A percentile compares a stretch with the other conserved stretches of the same genome.
Conservation (phyloP, 2,329 filamentous ascomycete species). For the Paecilomyces niveus region DNA sequence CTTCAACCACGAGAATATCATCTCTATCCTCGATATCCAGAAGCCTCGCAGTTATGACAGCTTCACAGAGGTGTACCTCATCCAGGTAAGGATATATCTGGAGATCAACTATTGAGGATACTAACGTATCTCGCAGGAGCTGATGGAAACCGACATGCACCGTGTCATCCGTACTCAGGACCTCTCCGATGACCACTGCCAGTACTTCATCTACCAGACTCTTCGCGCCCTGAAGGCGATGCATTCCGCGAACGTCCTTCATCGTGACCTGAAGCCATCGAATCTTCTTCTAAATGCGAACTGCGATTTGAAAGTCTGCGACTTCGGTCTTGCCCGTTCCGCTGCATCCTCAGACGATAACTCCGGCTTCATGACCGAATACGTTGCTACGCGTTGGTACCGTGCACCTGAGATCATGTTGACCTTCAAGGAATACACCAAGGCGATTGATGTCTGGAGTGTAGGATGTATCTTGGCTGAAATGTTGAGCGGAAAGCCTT, state of each 20-base stretch:
- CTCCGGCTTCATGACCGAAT: conserved; percentile 99
- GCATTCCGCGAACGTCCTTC: conserved; percentile 97
- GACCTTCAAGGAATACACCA: conserved; percentile 99
- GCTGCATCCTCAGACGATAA: conserved; percentile 98
- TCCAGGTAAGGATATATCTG: conserved; percentile 60
- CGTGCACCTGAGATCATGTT: conserved; percentile 99
- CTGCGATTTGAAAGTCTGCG: conserved; percentile 97
- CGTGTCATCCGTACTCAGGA: conserved; percentile 97
- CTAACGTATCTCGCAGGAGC: conserved; percentile 53
- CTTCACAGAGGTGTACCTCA: conserved; percentile 97
- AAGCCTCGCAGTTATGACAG: conserved; percentile 93
- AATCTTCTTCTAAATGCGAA: conserved; percentile 97
- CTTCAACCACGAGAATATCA: conserved; percentile 99
- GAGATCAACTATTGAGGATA: background rate
- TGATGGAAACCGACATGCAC: conserved; percentile 99
- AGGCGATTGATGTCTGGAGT: conserved; percentile 98
- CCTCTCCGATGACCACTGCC: conserved; percentile 96
- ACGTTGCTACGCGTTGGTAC: conserved; percentile 98
- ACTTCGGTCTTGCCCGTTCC: conserved; percentile 92
- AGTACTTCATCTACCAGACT: conserved; percentile 99
- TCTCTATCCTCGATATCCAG: conserved; percentile 98
- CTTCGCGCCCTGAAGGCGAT: conserved; percentile 96
- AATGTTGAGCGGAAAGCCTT: conserved; percentile 96
- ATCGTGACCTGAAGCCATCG: conserved; percentile 94
- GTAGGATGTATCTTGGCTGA: conserved; percentile 97